A percentile compares a stretch with the other conserved stretches of the same genome.
These are phyloP conservation scores for Daldinia sp. DNA, from an alignment of 2,329 filamentous ascomycete species.

Conservation along the genomic window DNA sequence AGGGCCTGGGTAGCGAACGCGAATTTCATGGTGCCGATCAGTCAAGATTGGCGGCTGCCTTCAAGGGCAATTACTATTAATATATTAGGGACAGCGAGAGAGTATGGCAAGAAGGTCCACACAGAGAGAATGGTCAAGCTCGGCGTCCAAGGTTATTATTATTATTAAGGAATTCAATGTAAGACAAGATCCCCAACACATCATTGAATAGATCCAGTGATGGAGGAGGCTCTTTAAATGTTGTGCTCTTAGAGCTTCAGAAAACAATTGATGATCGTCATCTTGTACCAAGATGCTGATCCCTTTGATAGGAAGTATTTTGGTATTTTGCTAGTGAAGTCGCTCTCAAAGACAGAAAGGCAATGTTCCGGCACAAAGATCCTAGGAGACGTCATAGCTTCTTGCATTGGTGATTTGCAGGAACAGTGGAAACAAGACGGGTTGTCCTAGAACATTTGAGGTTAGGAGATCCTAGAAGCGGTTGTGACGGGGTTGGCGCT, in stretches of 20 bases:
- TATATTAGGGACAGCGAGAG: slow-evolving; percentile 24
- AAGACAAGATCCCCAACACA: slow-evolving; percentile 19
- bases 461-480: slow-evolving; percentile 33
- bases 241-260: slow-evolving; percentile 27
- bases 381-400: slow-evolving; percentile 38
- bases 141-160: slow-evolving; percentile 30
- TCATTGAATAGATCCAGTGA: slow-evolving; percentile 21
- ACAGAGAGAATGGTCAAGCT: slow-evolving; percentile 29
- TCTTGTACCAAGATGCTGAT: slow-evolving; percentile 41
- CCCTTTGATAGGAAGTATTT: slow-evolving; percentile 12
- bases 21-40: slow-evolving; percentile 46
- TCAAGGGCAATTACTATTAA: slow-evolving; percentile 40
- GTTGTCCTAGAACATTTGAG: slow-evolving; percentile 22
- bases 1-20: slow-evolving; percentile 46
- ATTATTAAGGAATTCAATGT: slow-evolving; percentile 17
- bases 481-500: slow-evolving; percentile 35
- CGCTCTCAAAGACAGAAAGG: slow-evolving; percentile 34
- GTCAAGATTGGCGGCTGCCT: slow-evolving; percentile 23
- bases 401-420: slow-evolving; percentile 37
- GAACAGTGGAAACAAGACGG: slow-evolving; percentile 27
- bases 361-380: slow-evolving; percentile 31
- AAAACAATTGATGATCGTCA: slow-evolving; percentile 47
- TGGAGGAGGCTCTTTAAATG: slow-evolving; percentile 25
- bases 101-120: slow-evolving; percentile 28
- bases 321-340: slow-evolving; percentile 20